Base-by-base conservation (phyloP, 257 asterid genomes). In the Forsythia suspensa region DNA sequence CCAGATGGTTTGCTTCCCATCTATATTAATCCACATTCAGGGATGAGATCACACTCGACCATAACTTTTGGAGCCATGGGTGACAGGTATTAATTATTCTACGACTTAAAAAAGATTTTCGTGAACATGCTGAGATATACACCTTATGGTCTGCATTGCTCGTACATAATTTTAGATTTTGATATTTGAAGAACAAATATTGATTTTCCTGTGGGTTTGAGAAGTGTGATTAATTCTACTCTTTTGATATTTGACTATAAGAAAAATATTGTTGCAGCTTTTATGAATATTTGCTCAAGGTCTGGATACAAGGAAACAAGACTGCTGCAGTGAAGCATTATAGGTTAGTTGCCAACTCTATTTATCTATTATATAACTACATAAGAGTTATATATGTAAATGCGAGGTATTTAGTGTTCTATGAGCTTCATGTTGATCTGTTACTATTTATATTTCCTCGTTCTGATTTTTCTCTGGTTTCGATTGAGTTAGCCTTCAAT, bases 41-140 rank as follows among this genome's bases (percentile, higher is more conserved):
- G 96, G 78, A 79, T 91, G 55, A 85, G 87, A 77, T 87, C 98
- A 2, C 85, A 92, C 83, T 90, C 99, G 72, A 85, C 99, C 82
- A 91, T 96, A 67, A 96, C 99, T 63, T 96, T 94, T 87, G 99
- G 99, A 79, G 99, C 99, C 80, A 94, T 96, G 99, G 99, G 99
- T 39, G 99, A 96, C 96, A 96, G 99, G 99, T 96, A 79, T 69
- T 44, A 44, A 41, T 76, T 77, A 63, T 80, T 73, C 75, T 77
- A 71, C 79, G 37, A 70, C 21, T 72, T n/a, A 8, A 55, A 55
- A 55, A 55, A 55, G 65, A 6, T 55, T 55, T 55, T 6, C 0
- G 29, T 2, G 24, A 55, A 55, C 65, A 55, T 16, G 65, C 67
- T 75, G 72, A 40, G 46, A 34, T 65, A 41, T 59, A n/a, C 72